Percentiles rank a stretch among this genome's conserved stretches.
phyloP scores from a whole-genome alignment of 768 basidiomycete genomes.

The Lactarius hengduanensis region DNA sequence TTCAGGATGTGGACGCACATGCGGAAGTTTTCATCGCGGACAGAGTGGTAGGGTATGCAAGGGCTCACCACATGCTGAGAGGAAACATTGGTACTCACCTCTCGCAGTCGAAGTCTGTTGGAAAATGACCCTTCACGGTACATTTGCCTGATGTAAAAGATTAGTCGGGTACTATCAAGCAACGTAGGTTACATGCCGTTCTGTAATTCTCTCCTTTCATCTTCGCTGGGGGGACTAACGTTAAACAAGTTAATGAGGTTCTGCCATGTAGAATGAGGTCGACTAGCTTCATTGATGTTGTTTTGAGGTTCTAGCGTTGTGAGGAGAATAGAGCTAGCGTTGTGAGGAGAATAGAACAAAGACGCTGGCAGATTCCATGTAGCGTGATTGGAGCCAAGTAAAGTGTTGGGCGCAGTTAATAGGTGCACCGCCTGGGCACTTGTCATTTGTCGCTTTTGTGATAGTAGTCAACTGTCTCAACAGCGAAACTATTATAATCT shows the following conservation, averaged over 20 bases:
- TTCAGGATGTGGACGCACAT: too few species aligned
- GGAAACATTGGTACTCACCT: too few species aligned
- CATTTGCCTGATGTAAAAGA: constrained; percentile 55
- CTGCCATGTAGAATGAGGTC: constrained; percentile 65
- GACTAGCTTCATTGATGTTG: constrained; percentile 62
- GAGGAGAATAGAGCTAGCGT: constrained; percentile 42
- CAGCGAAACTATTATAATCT: too few species aligned
- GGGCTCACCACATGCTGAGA: too few species aligned
- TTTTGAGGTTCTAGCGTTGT: constrained; percentile 46
- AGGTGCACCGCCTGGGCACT: too few species aligned
- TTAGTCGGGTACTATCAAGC: neutral
- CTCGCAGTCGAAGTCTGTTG: too few species aligned
- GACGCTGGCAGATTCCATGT: too few species aligned
- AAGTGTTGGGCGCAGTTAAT: neutral
- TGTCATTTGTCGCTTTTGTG: too few species aligned
- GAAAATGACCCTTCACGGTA: constrained; percentile 51
- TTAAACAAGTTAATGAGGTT: constrained; percentile 64
- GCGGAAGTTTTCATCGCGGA: too few species aligned
- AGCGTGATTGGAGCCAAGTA: constrained; percentile 35
- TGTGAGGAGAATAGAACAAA: too few species aligned
- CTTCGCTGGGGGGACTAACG: constrained; percentile 55
- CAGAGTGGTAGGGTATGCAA: too few species aligned
- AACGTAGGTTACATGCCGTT: constrained; percentile 44
- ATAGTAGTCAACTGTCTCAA: too few species aligned
- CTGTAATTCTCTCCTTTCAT: constrained; percentile 72